Base-by-base conservation (phyloP, 1,284 basidiomycete species). In the Rhodotorula sp. region DNA sequence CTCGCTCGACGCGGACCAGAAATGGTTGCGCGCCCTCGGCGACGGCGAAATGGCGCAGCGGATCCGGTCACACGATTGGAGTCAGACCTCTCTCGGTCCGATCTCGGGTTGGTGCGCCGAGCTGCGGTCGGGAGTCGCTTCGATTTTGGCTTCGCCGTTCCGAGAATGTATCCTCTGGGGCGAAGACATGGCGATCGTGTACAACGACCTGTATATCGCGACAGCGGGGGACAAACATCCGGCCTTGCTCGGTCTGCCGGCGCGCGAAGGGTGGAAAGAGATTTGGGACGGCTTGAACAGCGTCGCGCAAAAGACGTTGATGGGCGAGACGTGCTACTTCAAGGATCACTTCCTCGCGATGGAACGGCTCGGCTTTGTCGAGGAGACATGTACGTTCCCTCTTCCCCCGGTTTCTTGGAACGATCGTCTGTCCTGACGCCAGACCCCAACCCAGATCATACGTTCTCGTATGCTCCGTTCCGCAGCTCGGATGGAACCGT, bases 141-240 rank as follows among this genome's bases (percentile, higher is more conserved):
- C 54, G 18, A 68, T 75, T 8, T 61, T 75, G 31, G 73, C 73
- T 10, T 55, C 47, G 5, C 73, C 70, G 19, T 68, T 68, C 64
- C 47, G 73, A 7, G 73, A 75, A 49, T 72, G 70, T 28, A 67
- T 75, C 31, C 48, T 75, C 4, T 72, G 58, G 57, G 73, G 73
- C 8, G 19, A 21, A 7, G n/a, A 66, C 45, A 64, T 62, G 43
- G 48, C 62, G 5, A 67, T 71, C 58, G 45, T 74, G 5, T 74
- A 74, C 60, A 73, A 73, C 55, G 71, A 70, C 26, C 26, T 38
- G 57, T 71, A 71, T 52, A 63, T 71, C 64, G 66, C 61, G 55
- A 73, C 73, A 16, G 75, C 75, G 16, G 66, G 68, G 1, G 26
- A 50, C 38, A 77, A 77, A 45, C 76, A 77, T 60, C 76, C 76